These are phyloP conservation scores for Acanthochlamys bracteata DNA, from an alignment of 106 monocot genomes.

Conservation along the genomic window DNA sequence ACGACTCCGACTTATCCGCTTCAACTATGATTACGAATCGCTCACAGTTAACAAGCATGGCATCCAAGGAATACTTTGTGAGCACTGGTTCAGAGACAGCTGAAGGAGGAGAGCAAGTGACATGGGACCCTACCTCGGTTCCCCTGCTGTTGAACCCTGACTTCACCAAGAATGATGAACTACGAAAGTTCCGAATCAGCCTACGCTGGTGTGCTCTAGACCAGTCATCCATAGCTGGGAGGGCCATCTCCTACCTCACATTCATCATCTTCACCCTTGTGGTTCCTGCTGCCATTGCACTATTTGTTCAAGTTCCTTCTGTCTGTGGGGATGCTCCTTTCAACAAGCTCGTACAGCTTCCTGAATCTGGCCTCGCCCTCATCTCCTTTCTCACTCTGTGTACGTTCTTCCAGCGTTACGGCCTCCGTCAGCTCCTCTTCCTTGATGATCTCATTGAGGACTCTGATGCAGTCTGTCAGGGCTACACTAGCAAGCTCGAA, in stretches of 20 bases:
- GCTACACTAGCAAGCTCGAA: conserved; percentile 48
- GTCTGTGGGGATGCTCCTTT: conserved; percentile 9
- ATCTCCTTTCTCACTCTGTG: conserved; percentile 62
- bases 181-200: conserved; percentile 47
- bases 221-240: conserved; percentile 35
- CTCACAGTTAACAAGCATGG: no score
- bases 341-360: conserved; percentile 43
- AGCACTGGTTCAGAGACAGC: no score
- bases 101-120: no score
- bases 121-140: not conserved
- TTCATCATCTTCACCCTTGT: conserved; percentile 40
- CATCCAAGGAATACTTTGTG: no score
- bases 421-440: conserved; percentile 57
- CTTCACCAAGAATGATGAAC: conserved; percentile 54
- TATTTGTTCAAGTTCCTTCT: conserved; percentile 5
- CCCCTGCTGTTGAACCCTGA: conserved; percentile 48
- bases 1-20: no score
- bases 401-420: conserved; percentile 40
- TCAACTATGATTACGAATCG: no score
- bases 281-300: conserved; percentile 30
- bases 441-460: conserved; percentile 45
- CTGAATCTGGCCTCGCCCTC: conserved; percentile 38
- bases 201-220: conserved; percentile 66
- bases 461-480: conserved; percentile 29
- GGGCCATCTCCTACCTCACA: conserved; percentile 35